A percentile compares a stretch with the other conserved stretches of the same genome.
Conservation (phyloP, 345 rosid species). For the Gossypium turneri region DNA sequence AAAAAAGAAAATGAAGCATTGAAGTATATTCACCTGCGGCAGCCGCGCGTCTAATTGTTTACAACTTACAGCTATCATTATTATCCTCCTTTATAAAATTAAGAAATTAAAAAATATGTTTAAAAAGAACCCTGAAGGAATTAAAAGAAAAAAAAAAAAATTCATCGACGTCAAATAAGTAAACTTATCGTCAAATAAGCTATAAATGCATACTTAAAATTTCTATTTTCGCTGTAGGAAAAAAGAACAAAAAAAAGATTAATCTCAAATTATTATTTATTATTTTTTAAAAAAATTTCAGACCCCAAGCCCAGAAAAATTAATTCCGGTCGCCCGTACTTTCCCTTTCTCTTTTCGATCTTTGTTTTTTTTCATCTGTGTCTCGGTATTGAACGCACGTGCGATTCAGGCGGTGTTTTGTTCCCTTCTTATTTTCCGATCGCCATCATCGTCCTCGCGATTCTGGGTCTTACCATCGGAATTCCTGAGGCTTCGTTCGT, state of each 20-base stretch:
- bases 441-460: not conserved
- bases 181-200: no score
- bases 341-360: not conserved
- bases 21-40: no score
- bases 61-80: no score
- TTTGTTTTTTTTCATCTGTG: no score
- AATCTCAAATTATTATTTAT: not conserved
- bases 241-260: not conserved
- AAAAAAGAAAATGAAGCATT: no score
- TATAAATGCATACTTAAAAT: not conserved
- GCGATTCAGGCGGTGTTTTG: constrained; percentile 1
- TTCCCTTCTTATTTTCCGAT: constrained; percentile 6
- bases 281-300: not conserved
- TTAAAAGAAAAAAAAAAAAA: not conserved
- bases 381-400: not conserved
- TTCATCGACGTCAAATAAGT: no score
- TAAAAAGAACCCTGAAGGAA: no score
- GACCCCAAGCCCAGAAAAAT: not conserved
- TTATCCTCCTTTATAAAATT: no score
- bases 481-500: constrained; percentile 3
- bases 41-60: no score
- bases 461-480: not conserved
- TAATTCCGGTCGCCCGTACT: not conserved
- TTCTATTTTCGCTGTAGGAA: not conserved
- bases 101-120: no score